These are phyloP conservation scores for Globisporangium barbulae DNA, from an alignment of 352 stramenopile genomes.

Conservation along the genomic window DNA sequence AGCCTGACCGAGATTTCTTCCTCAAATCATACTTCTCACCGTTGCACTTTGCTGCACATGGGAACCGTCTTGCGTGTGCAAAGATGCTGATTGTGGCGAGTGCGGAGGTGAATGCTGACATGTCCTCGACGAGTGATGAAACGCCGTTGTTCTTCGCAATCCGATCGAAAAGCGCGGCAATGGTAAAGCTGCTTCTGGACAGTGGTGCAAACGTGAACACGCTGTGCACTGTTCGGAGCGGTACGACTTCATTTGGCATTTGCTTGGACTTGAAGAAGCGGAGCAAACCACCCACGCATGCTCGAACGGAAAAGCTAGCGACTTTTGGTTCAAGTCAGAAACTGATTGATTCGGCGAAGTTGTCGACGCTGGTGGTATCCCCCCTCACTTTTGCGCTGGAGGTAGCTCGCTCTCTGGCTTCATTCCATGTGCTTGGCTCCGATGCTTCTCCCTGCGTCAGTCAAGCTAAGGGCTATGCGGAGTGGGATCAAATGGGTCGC, in stretches of 20 bases:
- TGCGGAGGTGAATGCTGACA: slow-evolving; percentile 40
- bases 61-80: slow-evolving; percentile 32
- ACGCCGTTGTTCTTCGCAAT: slow-evolving; percentile 58
- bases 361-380: slow-evolving; percentile 27
- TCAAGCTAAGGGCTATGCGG: slow-evolving; percentile 20
- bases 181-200: slow-evolving; percentile 47
- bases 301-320: background rate
- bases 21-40: slow-evolving; percentile 37
- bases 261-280: slow-evolving; percentile 12
- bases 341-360: slow-evolving; percentile 7
- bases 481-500: slow-evolving; percentile 37
- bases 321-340: slow-evolving; percentile 8
- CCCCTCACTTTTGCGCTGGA: slow-evolving; percentile 49
- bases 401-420: slow-evolving; percentile 24
- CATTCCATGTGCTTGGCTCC: slow-evolving; percentile 24
- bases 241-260: slow-evolving; percentile 38
- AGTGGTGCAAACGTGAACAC: slow-evolving; percentile 35
- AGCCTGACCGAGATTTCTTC: slow-evolving; percentile 35
- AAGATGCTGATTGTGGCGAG: slow-evolving; percentile 36
- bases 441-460: slow-evolving; percentile 8
- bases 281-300: background rate
- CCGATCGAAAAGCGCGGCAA: slow-evolving; percentile 38
- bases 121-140: slow-evolving; percentile 34
- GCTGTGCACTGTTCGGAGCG: slow-evolving; percentile 38
- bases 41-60: slow-evolving; percentile 55